Percentiles rank a stretch among this genome's conserved stretches.
phyloP scores from a whole-genome alignment of 345 rosid species.

The Corchorus olitorius region DNA sequence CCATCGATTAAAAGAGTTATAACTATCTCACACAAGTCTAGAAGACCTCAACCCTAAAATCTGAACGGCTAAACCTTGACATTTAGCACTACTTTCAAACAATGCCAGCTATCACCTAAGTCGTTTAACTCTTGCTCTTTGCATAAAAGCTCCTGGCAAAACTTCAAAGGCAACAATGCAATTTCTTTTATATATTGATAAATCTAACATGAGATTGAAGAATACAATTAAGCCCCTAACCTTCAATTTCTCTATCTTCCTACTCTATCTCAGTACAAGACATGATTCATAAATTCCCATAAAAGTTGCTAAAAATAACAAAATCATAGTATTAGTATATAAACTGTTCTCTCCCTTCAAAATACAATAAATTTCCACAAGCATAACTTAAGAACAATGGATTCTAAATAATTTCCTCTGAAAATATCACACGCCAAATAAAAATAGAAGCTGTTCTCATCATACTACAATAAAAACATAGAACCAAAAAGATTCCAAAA shows the following conservation, averaged over 20 bases:
- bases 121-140: not conserved
- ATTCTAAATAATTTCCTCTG: not conserved
- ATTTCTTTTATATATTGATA: slow-evolving; percentile 5
- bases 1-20: not conserved
- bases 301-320: not conserved
- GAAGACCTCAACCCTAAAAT: not conserved
- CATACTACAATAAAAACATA: not conserved
- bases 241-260: not conserved
- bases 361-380: not conserved
- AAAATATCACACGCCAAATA: not conserved
- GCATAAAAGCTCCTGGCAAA: not conserved
- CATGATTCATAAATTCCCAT: not conserved
- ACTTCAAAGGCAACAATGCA: not conserved
- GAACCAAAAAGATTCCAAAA: not conserved
- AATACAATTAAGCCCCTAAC: not conserved
- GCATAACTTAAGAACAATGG: not conserved
- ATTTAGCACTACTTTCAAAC: not conserved
- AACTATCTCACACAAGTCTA: not conserved
- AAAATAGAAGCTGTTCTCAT: not conserved
- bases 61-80: not conserved
- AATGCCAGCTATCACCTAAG: not conserved
- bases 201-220: not conserved
- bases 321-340: not conserved
- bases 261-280: not conserved
- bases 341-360: not conserved